Conservation (phyloP, 176 grass and related monocot species). For the Musa itinerans region DNA sequence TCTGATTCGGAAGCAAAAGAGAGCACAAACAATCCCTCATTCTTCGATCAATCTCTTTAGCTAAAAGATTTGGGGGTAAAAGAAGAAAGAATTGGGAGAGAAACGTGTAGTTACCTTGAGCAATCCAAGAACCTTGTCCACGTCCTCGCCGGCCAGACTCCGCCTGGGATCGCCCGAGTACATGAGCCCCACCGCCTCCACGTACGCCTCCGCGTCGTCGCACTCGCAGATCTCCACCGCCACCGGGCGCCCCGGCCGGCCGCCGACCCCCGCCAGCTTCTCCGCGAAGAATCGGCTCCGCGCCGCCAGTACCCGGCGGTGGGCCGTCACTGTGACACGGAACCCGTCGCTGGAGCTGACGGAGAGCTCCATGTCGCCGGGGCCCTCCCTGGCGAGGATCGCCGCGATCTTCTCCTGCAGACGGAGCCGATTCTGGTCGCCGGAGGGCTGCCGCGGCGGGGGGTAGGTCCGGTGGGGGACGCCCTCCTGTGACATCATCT, state of each 20-base stretch:
- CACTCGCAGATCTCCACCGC: constrained; percentile 26
- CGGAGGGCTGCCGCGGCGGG: constrained; percentile 22
- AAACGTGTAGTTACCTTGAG: constrained; percentile 10
- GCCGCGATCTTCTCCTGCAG: constrained; percentile 10
- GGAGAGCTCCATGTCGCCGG: constrained; percentile 10
- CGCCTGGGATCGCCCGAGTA: constrained; percentile 13
- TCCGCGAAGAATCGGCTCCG: constrained; percentile 26
- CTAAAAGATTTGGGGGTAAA: background rate
- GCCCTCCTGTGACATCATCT: constrained; percentile 19
- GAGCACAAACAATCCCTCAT: background rate
- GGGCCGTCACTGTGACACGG: constrained; percentile 3
- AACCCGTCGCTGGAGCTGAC: constrained; percentile 17
- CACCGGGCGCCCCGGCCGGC: background rate
- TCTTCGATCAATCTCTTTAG: background rate
- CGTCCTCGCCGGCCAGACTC: constrained; percentile 12
- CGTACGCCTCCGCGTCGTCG: constrained; percentile 20
- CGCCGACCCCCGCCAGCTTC: constrained; percentile 11
- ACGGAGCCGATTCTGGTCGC: constrained; percentile 28
- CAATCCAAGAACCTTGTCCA: constrained; percentile 19
- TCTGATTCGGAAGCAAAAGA: background rate
- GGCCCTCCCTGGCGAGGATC: constrained; percentile 10
- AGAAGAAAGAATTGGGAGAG: background rate
- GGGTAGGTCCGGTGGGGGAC: constrained; percentile 14
- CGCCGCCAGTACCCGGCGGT: constrained; percentile 8
- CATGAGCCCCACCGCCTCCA: constrained; percentile 18